Percentiles rank a stretch among this genome's conserved stretches.
Evolutionary conservation across 805 yeast genomes (phyloP).

Genomic region (Wickerhamomyces queroliae): DNA sequence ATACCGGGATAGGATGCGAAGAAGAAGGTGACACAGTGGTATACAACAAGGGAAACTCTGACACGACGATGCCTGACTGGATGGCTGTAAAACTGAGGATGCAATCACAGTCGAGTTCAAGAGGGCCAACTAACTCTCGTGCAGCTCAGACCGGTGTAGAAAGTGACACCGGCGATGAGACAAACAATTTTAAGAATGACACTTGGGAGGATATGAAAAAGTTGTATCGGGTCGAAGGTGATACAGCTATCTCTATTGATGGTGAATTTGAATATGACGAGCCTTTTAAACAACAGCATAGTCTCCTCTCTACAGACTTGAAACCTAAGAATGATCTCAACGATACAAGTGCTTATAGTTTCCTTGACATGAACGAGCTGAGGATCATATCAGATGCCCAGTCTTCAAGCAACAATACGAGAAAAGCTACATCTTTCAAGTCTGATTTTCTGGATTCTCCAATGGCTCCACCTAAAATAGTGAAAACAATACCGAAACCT

Average conservation of each 20-base stretch:
- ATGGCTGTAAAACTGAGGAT: constrained; percentile 10
- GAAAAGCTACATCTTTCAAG: constrained; percentile 16
- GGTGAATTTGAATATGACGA: background rate
- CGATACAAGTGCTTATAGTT: constrained; percentile 14
- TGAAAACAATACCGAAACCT: constrained; percentile 6
- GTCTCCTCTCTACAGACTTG: background rate
- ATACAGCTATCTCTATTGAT: constrained; percentile 4
- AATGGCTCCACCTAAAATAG: constrained; percentile 18
- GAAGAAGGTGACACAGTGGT: constrained; percentile 14
- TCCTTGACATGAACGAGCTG: constrained; percentile 17
- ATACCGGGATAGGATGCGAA: background rate
- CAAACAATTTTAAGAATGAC: background rate
- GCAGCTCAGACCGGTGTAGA: background rate
- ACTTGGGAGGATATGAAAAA: constrained; percentile 22
- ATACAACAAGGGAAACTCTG: constrained; percentile 8
- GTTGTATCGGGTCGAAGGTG: constrained; percentile 10
- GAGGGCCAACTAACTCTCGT: background rate
- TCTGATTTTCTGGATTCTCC: constrained; percentile 17
- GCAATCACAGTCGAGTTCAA: background rate
- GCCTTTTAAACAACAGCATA: no score
- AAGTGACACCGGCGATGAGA: background rate
- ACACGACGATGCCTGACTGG: constrained; percentile 18
- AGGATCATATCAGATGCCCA: constrained; percentile 3
- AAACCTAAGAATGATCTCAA: constrained; percentile 2
- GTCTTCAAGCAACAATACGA: constrained; percentile 12